phyloP scores from a whole-genome alignment of 306 rosid genomes.

The Vigna mungo region DNA sequence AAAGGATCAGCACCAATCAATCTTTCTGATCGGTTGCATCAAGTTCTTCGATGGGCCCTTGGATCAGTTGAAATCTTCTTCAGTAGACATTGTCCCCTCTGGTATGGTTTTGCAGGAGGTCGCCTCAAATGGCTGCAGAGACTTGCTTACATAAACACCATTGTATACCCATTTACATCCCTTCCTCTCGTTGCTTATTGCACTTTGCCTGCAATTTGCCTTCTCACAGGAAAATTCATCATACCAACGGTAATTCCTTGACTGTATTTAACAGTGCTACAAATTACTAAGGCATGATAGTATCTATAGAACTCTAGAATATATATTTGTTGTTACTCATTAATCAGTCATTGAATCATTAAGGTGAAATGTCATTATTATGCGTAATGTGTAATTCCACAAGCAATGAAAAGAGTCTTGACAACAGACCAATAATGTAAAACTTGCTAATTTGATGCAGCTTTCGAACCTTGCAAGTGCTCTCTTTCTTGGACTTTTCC shows the following conservation, averaged over 20 bases:
- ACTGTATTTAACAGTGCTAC: neutral
- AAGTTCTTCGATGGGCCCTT: constrained; percentile 99
- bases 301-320: no score
- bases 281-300: no score
- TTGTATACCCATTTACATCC: constrained; percentile 95
- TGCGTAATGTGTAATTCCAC: neutral
- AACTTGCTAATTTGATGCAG: constrained; percentile 55
- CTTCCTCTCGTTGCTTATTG: constrained; percentile 96
- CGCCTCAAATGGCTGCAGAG: constrained; percentile 92
- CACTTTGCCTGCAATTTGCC: constrained; percentile 89
- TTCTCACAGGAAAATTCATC: constrained; percentile 94
- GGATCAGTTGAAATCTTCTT: constrained; percentile 99
- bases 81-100: constrained; percentile 97
- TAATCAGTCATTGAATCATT: constrained; percentile 3
- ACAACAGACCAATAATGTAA: neutral
- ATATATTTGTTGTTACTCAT: no score
- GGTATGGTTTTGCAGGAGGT: constrained; percentile 98
- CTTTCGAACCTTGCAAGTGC: constrained; percentile 92
- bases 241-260: constrained; percentile 84
- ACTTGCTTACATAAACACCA: constrained; percentile 93
- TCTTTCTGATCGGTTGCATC: constrained; percentile 92
- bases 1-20: constrained; percentile 98
- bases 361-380: neutral
- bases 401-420: neutral
- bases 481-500: constrained; percentile 92